Evolutionary conservation across 768 basidiomycete species (phyloP).

Genomic region (Phaeotremella fagi): DNA sequence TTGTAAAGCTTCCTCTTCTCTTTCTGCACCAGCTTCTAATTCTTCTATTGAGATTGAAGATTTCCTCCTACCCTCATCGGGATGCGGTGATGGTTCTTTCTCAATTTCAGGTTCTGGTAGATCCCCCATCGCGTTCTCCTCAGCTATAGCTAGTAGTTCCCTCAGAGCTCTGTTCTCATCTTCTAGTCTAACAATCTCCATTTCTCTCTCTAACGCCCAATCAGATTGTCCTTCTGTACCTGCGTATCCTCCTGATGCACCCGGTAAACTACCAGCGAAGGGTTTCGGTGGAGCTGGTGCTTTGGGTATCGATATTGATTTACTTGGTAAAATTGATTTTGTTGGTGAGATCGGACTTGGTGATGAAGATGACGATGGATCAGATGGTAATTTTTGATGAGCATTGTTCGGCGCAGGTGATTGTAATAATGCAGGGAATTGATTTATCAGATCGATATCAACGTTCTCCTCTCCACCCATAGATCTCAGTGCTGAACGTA

Average conservation of each 20-base stretch:
- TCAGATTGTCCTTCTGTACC: slow-evolving; percentile 55
- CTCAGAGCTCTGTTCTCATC: slow-evolving; percentile 77
- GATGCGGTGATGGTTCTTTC: background rate
- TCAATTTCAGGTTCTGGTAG: slow-evolving; percentile 8
- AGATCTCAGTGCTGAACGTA: slow-evolving; percentile 67
- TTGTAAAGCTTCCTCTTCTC: slow-evolving; percentile 14
- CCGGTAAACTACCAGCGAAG: slow-evolving; percentile 38
- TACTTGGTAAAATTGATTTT: slow-evolving; percentile 52
- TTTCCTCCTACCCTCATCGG: slow-evolving; percentile 17
- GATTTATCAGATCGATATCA: slow-evolving; percentile 39
- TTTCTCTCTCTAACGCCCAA: slow-evolving; percentile 83
- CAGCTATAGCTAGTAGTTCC: slow-evolving; percentile 62
- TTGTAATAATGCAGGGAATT: slow-evolving; percentile 13
- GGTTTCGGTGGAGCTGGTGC: slow-evolving; percentile 29
- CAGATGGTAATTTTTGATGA: background rate
- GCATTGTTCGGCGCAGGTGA: background rate
- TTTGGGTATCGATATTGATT: slow-evolving; percentile 50
- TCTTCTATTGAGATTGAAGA: slow-evolving; percentile 32
- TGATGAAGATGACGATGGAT: slow-evolving; percentile 28
- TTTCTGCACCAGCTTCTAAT: slow-evolving; percentile 31
- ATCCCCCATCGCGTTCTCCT: slow-evolving; percentile 2
- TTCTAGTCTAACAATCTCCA: slow-evolving; percentile 75
- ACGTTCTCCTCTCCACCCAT: slow-evolving; percentile 52
- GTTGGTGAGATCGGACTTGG: slow-evolving; percentile 52
- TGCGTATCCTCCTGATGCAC: slow-evolving; percentile 42